Base-by-base conservation (phyloP, 495 filamentous ascomycete species). In the Pseudomonodictys pantanalensis region DNA sequence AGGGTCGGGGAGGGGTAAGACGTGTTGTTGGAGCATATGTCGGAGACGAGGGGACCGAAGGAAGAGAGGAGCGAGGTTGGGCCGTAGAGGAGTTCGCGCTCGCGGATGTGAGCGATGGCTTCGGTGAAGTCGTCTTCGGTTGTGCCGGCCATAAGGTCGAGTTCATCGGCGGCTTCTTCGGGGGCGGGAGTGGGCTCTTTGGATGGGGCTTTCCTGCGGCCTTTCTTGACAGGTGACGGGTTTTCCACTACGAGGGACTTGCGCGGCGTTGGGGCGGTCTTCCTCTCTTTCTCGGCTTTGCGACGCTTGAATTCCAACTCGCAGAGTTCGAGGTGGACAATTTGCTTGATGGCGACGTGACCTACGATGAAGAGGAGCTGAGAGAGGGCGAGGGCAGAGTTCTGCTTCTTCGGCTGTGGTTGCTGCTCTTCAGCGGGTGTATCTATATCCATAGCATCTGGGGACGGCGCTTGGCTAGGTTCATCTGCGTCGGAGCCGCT, bases 51-150 rank as follows among this genome's bases (percentile, higher is more conserved):
- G 10, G 91, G 89, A 1, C 92, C 95, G 67, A 96, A 99, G 64
- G 88, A 88, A 20, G 90, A 79, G 7, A 99, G 79, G 0, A 99
- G 79, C 0, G 91, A 95, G 56, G 86, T 83, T 1, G 86, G 81
- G 3, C 91, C 90, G 68, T 93, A 97, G 5, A 97, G 80, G 1
- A 99, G 81, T 74, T 99, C 93, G 25, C 90, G 84, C 72, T 99
- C 93, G 47, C 93, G 87, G 63, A 98, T 95, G 67, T 92, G 89
- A 10, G 85, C 83, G 83, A 99, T 93, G 33, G 90, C 91, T 69
- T 99, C 93, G 8, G 90, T 92, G 73, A 99, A 99, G 72, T 99
- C 93, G 67, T 99, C 93, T 74, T 99, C 93, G 1, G 91, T 95
- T 0, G 93, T 99, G 53, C 93, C 93, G 28, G 92, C 92, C 56